Percentiles rank a stretch among this genome's conserved stretches.
Evolutionary conservation across 2,329 filamentous ascomycete genomes (phyloP).

Genomic region (Aspergillus fructus): DNA sequence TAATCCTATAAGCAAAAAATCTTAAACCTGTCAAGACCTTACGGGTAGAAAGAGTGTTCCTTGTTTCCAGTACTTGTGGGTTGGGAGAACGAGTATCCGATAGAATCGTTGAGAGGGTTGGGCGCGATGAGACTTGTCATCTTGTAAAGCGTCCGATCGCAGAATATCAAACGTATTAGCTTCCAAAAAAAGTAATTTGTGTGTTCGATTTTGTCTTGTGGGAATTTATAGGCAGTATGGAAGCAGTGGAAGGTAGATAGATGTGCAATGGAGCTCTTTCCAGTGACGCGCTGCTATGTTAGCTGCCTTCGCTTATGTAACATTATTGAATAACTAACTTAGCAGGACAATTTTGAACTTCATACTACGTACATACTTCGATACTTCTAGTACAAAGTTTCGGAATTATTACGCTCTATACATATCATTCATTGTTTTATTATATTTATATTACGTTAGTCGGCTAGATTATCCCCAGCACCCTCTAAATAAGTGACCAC

Average conservation of each 20-base stretch:
- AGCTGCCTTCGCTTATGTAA: conserved; percentile 43
- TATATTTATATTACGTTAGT: background rate
- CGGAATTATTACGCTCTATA: background rate
- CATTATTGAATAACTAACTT: background rate
- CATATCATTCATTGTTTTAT: background rate
- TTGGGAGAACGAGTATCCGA: conserved; percentile 62
- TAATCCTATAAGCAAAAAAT: conserved; percentile 4
- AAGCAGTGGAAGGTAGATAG: background rate
- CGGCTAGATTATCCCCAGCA: background rate
- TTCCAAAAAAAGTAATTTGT: background rate
- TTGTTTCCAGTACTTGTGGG: conserved; percentile 49
- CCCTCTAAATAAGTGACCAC: background rate
- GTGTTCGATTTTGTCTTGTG: background rate
- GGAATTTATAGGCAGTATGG: background rate
- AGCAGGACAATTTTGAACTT: conserved; percentile 5
- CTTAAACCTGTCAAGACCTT: conserved; percentile 37
- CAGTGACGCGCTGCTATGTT: conserved; percentile 35
- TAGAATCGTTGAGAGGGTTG: conserved; percentile 50
- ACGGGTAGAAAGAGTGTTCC: conserved; percentile 90
- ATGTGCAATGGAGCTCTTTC: conserved; percentile 13
- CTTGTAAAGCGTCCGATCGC: conserved; percentile 16
- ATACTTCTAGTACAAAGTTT: background rate
- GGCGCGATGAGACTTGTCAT: conserved; percentile 58
- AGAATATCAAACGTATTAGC: background rate
- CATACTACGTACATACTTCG: no score